Conservation (phyloP, 108 stramenopile species). For the Nitzschia palea region DNA sequence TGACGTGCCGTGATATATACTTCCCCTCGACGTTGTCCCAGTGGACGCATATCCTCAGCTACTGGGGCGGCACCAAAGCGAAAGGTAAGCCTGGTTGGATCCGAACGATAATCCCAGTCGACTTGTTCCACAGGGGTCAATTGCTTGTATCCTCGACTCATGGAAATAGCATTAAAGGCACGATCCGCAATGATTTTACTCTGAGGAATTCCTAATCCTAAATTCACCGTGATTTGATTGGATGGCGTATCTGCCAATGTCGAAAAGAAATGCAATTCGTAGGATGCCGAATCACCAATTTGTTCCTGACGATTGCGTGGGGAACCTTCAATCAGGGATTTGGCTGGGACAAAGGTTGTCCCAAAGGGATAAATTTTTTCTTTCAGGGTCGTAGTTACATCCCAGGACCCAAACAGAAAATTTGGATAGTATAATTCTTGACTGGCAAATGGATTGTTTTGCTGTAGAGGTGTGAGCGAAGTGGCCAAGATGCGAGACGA, state of each 20-base stretch:
- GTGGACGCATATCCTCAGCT: constrained; percentile 51
- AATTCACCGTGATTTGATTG: constrained; percentile 30
- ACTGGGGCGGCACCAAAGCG: constrained; percentile 24
- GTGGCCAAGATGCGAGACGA: constrained; percentile 16
- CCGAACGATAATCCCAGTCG: constrained; percentile 44
- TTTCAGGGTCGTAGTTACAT: constrained; percentile 38
- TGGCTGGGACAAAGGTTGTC: constrained; percentile 30
- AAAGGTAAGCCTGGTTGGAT: constrained; percentile 44
- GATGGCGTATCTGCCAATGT: constrained; percentile 25
- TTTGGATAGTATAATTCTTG: constrained; percentile 47
- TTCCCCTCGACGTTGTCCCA: constrained; percentile 47
- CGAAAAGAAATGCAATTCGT: constrained; percentile 45
- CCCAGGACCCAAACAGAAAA: constrained; percentile 53
- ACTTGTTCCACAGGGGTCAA: constrained; percentile 43
- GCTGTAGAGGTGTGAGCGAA: constrained; percentile 33
- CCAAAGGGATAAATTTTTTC: constrained; percentile 55
- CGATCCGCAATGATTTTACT: constrained; percentile 51
- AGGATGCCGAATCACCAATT: constrained; percentile 34
- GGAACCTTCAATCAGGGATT: constrained; percentile 45
- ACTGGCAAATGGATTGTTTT: constrained; percentile 25
- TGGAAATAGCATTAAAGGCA: constrained; percentile 44
- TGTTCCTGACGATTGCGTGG: constrained; percentile 49
- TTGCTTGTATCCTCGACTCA: constrained; percentile 44
- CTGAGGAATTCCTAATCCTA: constrained; percentile 25
- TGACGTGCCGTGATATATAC: constrained; percentile 44